These are phyloP conservation scores for Chytriomyces hyalinus DNA, from an alignment of 192 early-diverging fungal species.

Conservation along the genomic window DNA sequence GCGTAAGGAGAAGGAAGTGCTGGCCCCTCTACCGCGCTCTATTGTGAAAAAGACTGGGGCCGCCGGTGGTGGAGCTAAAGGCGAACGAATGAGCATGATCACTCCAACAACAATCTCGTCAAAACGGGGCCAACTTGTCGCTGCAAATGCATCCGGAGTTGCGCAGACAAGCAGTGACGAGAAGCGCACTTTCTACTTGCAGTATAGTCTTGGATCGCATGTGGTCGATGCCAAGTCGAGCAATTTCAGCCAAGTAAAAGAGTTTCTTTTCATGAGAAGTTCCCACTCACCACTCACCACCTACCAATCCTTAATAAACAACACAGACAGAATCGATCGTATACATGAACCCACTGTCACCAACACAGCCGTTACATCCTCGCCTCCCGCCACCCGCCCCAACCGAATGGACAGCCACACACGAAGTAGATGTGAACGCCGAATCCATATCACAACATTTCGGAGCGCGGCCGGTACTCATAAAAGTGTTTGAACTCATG, in stretches of 20 bases:
- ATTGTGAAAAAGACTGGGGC: background rate
- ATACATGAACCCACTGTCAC: background rate
- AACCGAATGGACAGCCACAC: background rate
- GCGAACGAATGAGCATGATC: too few relatives aligned
- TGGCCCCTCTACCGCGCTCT: background rate
- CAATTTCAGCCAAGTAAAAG: slow-evolving; percentile 10
- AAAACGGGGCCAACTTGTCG: background rate
- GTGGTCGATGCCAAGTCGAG: slow-evolving; percentile 11
- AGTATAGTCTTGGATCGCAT: slow-evolving; percentile 2
- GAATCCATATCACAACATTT: background rate
- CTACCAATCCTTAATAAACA: background rate
- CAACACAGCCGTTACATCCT: background rate
- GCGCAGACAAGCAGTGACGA: slow-evolving; percentile 15
- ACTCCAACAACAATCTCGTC: too few relatives aligned
- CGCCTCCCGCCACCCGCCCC: background rate
- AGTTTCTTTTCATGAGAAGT: too few relatives aligned
- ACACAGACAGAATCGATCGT: background rate
- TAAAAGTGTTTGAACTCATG: slow-evolving; percentile 17
- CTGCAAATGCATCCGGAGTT: background rate
- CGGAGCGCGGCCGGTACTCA: background rate
- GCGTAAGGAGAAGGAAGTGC: background rate
- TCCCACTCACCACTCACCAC: too few relatives aligned
- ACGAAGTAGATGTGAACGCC: slow-evolving; percentile 4
- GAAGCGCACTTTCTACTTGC: slow-evolving; percentile 8
- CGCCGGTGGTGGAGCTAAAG: background rate